Conservation (phyloP, 1,284 basidiomycete species). For the Malassezia japonica region DNA sequence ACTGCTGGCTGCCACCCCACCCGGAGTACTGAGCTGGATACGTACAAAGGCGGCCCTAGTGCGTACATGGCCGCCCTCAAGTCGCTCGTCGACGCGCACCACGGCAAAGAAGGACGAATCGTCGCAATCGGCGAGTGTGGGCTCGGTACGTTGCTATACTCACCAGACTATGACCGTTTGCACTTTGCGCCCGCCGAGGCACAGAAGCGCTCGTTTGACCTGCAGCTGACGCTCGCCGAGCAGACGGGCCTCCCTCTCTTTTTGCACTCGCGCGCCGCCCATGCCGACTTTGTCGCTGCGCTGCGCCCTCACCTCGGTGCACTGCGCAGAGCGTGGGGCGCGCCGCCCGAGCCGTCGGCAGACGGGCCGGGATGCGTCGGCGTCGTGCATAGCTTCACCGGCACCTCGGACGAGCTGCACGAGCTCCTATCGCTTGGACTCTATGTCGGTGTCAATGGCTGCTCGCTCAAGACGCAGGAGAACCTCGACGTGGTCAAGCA, state of each 20-base stretch:
- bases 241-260: conserved; percentile 69
- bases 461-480: conserved; percentile 68
- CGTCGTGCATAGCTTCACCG: conserved; percentile 81
- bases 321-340: conserved; percentile 8
- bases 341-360: background rate
- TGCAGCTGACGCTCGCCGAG: conserved; percentile 63
- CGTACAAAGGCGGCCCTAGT: conserved; percentile 54
- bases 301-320: conserved; percentile 45
- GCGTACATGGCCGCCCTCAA: conserved; percentile 55
- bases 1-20: conserved; percentile 82
- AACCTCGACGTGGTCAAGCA: conserved; percentile 59
- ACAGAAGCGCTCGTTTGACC: conserved; percentile 63
- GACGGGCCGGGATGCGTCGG: conserved; percentile 19
- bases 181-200: conserved; percentile 61
- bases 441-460: conserved; percentile 66
- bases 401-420: conserved; percentile 58
- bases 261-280: conserved; percentile 64
- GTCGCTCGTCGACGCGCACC: background rate
- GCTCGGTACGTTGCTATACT: conserved; percentile 55
- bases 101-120: conserved; percentile 12
- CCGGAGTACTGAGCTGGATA: conserved; percentile 65
- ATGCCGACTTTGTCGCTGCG: conserved; percentile 62
- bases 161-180: conserved; percentile 69
- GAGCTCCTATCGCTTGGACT: conserved; percentile 56
- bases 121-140: conserved; percentile 78